Conservation (phyloP, 495 filamentous ascomycete genomes). For the Podospora didyma region DNA sequence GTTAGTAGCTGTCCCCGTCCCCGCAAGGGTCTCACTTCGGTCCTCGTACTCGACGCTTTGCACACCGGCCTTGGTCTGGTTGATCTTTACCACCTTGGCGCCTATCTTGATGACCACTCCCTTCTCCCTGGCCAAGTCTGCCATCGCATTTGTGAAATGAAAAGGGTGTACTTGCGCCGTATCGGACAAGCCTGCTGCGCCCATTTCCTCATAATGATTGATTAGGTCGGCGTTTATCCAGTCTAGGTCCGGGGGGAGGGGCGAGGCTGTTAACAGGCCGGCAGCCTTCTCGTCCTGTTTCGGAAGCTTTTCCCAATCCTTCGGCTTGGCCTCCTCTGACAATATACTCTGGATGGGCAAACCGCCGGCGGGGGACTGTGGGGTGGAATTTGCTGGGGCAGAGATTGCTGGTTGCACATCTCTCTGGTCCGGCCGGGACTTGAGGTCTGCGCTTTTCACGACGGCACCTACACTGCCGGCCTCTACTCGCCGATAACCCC, state of each 20-base stretch:
- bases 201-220: constrained; percentile 77
- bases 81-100: constrained; percentile 48
- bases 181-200: constrained; percentile 54
- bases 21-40: constrained; percentile 34
- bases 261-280: constrained; percentile 54
- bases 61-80: constrained; percentile 50
- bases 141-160: constrained; percentile 86
- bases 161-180: constrained; percentile 96
- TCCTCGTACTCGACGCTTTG: constrained; percentile 71
- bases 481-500: constrained; percentile 81
- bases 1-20: constrained; percentile 36
- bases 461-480: constrained; percentile 68
- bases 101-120: constrained; percentile 71
- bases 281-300: constrained; percentile 66
- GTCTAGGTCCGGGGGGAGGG: constrained; percentile 75
- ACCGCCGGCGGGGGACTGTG: neutral
- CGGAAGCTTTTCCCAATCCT: constrained; percentile 58
- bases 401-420: neutral
- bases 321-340: constrained; percentile 18
- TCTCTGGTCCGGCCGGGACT: constrained; percentile 1
- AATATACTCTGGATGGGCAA: constrained; percentile 25
- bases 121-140: constrained; percentile 68
- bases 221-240: constrained; percentile 74
- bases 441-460: constrained; percentile 41
- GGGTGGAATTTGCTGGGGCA: neutral